Percentiles rank a stretch among this genome's conserved stretches.
phyloP scores from a whole-genome alignment of 1,284 basidiomycete genomes.

The Trichosporon coremiiforme region DNA sequence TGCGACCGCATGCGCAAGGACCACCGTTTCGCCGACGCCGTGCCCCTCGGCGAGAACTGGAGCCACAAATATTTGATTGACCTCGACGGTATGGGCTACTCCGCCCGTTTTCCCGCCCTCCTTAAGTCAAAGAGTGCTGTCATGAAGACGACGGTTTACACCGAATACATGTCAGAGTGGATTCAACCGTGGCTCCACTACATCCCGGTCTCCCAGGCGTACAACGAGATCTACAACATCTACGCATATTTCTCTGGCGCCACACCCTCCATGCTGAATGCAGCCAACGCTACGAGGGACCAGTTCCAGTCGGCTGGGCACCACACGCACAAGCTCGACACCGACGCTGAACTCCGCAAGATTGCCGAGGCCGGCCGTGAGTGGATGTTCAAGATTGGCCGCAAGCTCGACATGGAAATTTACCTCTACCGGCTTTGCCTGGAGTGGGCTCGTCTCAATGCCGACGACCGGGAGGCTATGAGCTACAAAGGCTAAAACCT shows the following conservation, averaged over 20 bases:
- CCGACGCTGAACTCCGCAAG: constrained; percentile 71
- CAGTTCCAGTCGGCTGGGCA: constrained; percentile 48
- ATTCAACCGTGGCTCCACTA: constrained; percentile 73
- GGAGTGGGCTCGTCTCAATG: constrained; percentile 81
- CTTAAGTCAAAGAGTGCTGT: constrained; percentile 72
- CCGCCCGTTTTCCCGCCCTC: constrained; percentile 81
- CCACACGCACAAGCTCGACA: constrained; percentile 61
- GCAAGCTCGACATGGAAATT: constrained; percentile 83
- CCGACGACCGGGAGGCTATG: constrained; percentile 78
- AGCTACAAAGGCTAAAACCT: constrained; percentile 41
- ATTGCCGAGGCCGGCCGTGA: constrained; percentile 85
- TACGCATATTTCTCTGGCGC: constrained; percentile 86
- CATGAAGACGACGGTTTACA: constrained; percentile 83
- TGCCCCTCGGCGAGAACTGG: constrained; percentile 83
- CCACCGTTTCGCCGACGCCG: constrained; percentile 75
- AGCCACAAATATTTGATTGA: constrained; percentile 88
- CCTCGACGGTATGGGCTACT: constrained; percentile 93
- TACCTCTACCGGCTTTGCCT: constrained; percentile 84
- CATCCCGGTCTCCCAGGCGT: constrained; percentile 81
- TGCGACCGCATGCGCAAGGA: constrained; percentile 66
- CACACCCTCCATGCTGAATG: constrained; percentile 63
- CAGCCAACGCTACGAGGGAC: constrained; percentile 58
- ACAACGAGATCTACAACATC: constrained; percentile 88
- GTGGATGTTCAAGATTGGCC: constrained; percentile 80
- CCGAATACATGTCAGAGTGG: constrained; percentile 75